Percentiles rank a stretch among this genome's conserved stretches.
Evolutionary conservation across 2,329 filamentous ascomycete genomes (phyloP).

Genomic region (Immersiporthe knoxdaviesiana): DNA sequence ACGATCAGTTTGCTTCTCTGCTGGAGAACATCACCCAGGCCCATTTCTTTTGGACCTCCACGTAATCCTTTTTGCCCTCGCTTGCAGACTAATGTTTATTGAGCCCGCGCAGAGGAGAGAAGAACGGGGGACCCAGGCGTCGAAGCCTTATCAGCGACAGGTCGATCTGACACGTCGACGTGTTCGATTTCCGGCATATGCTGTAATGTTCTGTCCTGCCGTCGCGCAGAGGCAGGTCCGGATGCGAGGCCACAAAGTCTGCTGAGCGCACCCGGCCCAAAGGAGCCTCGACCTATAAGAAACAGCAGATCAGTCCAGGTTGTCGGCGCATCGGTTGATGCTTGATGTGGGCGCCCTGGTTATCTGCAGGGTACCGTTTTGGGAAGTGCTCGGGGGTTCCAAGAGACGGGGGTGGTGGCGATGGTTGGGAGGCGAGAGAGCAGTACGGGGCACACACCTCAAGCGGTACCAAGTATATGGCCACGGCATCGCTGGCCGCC

Average conservation of each 20-base stretch:
- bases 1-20: background rate
- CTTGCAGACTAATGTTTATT: background rate
- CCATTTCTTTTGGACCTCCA: background rate
- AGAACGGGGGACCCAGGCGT: background rate
- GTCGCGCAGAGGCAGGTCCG: background rate
- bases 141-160: background rate
- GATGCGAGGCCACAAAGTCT: background rate
- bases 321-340: slow-evolving; percentile 5
- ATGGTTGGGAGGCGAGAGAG: slow-evolving; percentile 1
- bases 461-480: no score
- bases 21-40: background rate
- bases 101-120: background rate
- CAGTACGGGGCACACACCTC: no score
- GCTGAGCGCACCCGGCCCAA: background rate
- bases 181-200: background rate
- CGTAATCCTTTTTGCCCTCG: background rate
- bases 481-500: no score
- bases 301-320: background rate
- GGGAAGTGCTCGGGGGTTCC: slow-evolving; percentile 17
- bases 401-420: no score
- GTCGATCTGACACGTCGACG: background rate
- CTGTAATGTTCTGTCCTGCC: background rate
- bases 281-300: background rate
- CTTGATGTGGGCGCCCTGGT: background rate
- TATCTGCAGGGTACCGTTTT: slow-evolving; percentile 26